phyloP scores from a whole-genome alignment of 306 rosid species.

The Adenanthera pavonina region DNA sequence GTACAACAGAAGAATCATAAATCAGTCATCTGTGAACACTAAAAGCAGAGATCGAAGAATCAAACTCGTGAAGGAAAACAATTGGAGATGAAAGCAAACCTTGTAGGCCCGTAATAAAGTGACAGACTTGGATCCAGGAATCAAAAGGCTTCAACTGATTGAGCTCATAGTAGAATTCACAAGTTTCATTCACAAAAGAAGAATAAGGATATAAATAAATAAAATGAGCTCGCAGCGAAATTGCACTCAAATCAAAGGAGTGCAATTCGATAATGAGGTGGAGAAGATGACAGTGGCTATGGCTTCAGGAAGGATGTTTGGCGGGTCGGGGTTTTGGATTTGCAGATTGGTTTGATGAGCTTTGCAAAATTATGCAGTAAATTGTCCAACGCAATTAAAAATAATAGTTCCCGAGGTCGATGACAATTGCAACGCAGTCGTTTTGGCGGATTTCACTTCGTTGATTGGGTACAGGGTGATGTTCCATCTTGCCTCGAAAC shows the following conservation, averaged over 20 bases:
- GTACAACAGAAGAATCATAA: not conserved
- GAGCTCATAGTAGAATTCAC: conserved; percentile 35
- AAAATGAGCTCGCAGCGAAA: conserved; percentile 1
- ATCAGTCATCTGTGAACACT: conserved; percentile 30
- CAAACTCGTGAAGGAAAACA: conserved; percentile 11
- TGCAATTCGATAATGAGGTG: not conserved
- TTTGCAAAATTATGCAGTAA: not conserved
- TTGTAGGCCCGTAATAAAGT: conserved; percentile 3
- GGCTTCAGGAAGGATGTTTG: not conserved
- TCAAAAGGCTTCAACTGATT: conserved; percentile 46
- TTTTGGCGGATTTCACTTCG: not conserved
- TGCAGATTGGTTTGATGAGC: conserved; percentile 43
- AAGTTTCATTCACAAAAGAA: conserved; percentile 30
- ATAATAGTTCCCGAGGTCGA: conserved; percentile 15
- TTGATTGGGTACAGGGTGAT: not conserved
- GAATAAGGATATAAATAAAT: not conserved
- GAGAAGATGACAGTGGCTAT: conserved; percentile 6
- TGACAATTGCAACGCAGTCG: conserved; percentile 40
- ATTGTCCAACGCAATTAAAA: conserved; percentile 24
- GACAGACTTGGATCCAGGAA: conserved; percentile 41
- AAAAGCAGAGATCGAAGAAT: conserved; percentile 27
- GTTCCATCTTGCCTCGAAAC: not conserved
- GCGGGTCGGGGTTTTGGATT: conserved; percentile 24
- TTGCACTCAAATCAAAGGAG: conserved; percentile 4
- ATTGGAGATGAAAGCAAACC: conserved; percentile 12